phyloP scores from a whole-genome alignment of 2,329 filamentous ascomycete species.

The Mariannaea sp. region DNA sequence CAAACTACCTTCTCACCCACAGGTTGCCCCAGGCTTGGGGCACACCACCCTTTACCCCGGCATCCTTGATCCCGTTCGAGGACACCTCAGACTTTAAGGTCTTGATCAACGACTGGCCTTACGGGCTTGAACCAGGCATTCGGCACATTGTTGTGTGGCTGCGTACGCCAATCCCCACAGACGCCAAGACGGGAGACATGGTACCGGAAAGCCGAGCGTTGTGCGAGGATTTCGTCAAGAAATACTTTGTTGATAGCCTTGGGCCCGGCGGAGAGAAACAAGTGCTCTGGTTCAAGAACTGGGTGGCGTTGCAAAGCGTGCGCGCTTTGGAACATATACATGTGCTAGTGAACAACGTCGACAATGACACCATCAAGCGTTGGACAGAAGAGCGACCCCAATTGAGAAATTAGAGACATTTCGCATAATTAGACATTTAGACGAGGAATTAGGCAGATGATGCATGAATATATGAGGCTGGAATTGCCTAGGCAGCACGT shows the following conservation, averaged over 20 bases:
- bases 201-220: constrained; percentile 66
- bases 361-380: constrained; percentile 55
- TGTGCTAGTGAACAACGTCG: constrained; percentile 65
- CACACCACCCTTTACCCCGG: constrained; percentile 58
- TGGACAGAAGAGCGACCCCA: constrained; percentile 57
- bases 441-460: constrained; percentile 11
- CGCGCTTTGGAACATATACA: constrained; percentile 89
- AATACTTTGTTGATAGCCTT: constrained; percentile 67
- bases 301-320: constrained; percentile 85
- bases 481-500: constrained; percentile 52
- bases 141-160: constrained; percentile 93
- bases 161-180: constrained; percentile 77
- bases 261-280: constrained; percentile 53
- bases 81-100: constrained; percentile 67
- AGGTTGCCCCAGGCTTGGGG: constrained; percentile 72
- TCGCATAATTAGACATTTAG: not conserved
- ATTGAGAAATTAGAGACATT: constrained; percentile 37
- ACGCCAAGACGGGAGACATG: constrained; percentile 72
- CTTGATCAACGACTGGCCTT: constrained; percentile 92
- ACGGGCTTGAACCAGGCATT: constrained; percentile 69
- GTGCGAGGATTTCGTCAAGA: constrained; percentile 72
- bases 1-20: constrained; percentile 75
- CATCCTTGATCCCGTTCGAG: constrained; percentile 56
- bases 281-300: constrained; percentile 93
- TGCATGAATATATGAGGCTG: constrained; percentile 11